phyloP scores from a whole-genome alignment of 2,329 filamentous ascomycete species.

The Colletotrichum lindemuthianum region DNA sequence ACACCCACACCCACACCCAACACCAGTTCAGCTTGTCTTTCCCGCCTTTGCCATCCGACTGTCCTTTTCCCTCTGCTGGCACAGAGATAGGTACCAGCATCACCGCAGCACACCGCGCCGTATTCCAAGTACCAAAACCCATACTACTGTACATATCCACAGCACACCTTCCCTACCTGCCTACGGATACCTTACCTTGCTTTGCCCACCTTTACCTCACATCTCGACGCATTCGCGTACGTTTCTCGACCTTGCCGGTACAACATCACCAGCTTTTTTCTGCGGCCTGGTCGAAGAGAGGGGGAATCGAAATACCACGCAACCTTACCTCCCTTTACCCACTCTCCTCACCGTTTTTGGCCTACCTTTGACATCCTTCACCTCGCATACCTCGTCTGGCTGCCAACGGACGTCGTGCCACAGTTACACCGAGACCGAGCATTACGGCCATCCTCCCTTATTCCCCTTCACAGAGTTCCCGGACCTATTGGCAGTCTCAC shows the following conservation, averaged over 20 bases:
- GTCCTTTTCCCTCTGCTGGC: slow-evolving; percentile 17
- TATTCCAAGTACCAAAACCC: not conserved
- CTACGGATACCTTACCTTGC: not conserved
- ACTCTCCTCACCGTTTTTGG: not conserved
- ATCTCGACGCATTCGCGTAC: no score
- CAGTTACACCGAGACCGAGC: slow-evolving; percentile 33
- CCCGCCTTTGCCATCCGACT: not conserved
- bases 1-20: not conserved
- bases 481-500: slow-evolving; percentile 9
- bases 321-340: slow-evolving; percentile 10
- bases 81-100: slow-evolving; percentile 15
- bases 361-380: slow-evolving; percentile 3
- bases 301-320: slow-evolving; percentile 20
- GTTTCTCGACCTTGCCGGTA: no score
- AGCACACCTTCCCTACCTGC: not conserved
- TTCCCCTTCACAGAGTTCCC: slow-evolving; percentile 10
- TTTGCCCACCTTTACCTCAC: not conserved
- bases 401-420: slow-evolving; percentile 31
- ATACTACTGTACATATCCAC: not conserved
- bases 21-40: slow-evolving; percentile 8
- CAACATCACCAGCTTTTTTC: slow-evolving; percentile 14
- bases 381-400: slow-evolving; percentile 4
- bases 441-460: slow-evolving; percentile 32
- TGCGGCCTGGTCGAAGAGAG: slow-evolving; percentile 16
- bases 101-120: not conserved